Conservation (phyloP, 2,329 filamentous ascomycete species). For the Tolypocladium nubicola region DNA sequence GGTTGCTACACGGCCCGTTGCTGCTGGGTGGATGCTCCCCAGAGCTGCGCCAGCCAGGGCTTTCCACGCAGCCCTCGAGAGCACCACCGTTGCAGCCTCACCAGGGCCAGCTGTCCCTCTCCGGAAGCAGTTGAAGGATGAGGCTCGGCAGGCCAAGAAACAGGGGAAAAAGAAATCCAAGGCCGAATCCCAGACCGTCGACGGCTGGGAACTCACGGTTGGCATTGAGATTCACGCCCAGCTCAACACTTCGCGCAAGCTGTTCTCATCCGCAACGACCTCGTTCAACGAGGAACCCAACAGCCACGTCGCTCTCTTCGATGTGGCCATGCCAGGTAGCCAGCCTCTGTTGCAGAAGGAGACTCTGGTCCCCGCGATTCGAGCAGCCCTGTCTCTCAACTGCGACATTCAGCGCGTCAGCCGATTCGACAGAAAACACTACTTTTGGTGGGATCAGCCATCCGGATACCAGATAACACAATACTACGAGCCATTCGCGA, state of each 20-base stretch:
- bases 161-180: slow-evolving; percentile 40
- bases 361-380: slow-evolving; percentile 77
- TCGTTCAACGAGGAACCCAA: slow-evolving; percentile 64
- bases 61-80: slow-evolving; percentile 20
- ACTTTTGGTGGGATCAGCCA: slow-evolving; percentile 98
- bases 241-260: slow-evolving; percentile 76
- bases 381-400: slow-evolving; percentile 74
- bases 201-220: slow-evolving; percentile 85
- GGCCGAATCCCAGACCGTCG: slow-evolving; percentile 37
- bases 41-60: slow-evolving; percentile 10
- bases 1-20: slow-evolving; percentile 7
- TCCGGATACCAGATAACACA: slow-evolving; percentile 96
- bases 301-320: slow-evolving; percentile 79
- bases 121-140: slow-evolving; percentile 63
- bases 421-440: slow-evolving; percentile 92
- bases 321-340: slow-evolving; percentile 78
- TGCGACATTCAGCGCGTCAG: slow-evolving; percentile 70
- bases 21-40: slow-evolving; percentile 5
- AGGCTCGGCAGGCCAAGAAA: slow-evolving; percentile 60
- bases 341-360: slow-evolving; percentile 79
- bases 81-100: slow-evolving; percentile 8
- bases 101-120: slow-evolving; percentile 35
- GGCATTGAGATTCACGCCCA: slow-evolving; percentile 97
- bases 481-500: slow-evolving; percentile 68
- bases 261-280: slow-evolving; percentile 69